These are phyloP conservation scores for Plasmodium gonderi DNA, from an alignment of 169 alveolate genomes.

Conservation along the genomic window DNA sequence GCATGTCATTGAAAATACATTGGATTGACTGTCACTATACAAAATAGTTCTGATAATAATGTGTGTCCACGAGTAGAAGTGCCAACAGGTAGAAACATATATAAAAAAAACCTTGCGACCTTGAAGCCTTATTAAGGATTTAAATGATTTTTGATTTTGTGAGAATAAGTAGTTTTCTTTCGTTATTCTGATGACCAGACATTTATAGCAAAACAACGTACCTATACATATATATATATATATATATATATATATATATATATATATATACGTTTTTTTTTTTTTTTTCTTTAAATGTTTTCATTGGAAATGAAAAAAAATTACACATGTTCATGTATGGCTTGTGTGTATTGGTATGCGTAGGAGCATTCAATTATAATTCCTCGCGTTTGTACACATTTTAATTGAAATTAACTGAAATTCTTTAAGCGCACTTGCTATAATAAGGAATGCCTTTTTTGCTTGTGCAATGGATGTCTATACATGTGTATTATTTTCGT, in stretches of 20 bases:
- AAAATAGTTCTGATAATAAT: background rate
- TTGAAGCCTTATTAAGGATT: background rate
- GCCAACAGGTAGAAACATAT: background rate
- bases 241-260: background rate
- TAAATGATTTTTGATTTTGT: background rate
- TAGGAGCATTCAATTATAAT: too few relatives aligned
- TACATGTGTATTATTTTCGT: background rate
- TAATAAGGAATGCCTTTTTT: background rate
- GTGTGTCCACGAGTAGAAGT: background rate
- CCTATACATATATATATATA: background rate
- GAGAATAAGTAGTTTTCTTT: background rate
- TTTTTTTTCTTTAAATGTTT: too few relatives aligned
- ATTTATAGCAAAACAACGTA: background rate
- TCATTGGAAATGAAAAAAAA: too few relatives aligned
- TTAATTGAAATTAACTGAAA: too few relatives aligned
- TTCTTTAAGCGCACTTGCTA: too few relatives aligned
- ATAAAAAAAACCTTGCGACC: background rate
- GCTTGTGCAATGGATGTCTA: background rate
- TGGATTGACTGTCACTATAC: background rate
- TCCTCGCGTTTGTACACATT: too few relatives aligned
- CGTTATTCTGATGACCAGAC: background rate
- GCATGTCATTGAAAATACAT: background rate
- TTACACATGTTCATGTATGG: too few relatives aligned
- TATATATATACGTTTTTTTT: background rate
- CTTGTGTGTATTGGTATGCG: too few relatives aligned